Evolutionary conservation across 2,329 filamentous ascomycete species (phyloP).

Genomic region (Phialophora chinensis): DNA sequence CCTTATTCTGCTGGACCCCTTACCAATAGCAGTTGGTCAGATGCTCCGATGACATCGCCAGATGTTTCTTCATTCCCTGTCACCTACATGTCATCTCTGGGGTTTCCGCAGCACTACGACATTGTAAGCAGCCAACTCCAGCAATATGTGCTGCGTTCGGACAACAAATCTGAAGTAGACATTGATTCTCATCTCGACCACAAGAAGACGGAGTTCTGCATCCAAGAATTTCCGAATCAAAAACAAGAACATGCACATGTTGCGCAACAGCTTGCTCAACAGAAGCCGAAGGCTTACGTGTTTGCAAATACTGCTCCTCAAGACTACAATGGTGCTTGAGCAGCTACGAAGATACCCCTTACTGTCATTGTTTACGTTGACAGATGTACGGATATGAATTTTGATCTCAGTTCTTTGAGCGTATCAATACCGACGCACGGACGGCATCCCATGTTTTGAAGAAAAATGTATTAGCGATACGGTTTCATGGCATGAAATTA

Average conservation of each 20-base stretch:
- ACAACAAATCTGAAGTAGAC: conserved; percentile 32
- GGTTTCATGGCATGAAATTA: conserved; percentile 6
- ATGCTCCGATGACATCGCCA: conserved; percentile 50
- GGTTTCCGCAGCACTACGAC: conserved; percentile 42
- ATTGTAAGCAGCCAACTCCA: conserved; percentile 45
- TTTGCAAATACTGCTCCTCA: conserved; percentile 52
- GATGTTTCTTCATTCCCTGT: conserved; percentile 47
- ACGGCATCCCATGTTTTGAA: background rate
- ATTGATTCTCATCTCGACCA: conserved; percentile 39
- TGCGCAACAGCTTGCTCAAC: conserved; percentile 50
- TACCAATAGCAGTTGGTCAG: conserved; percentile 51
- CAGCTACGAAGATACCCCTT: background rate
- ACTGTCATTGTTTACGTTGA: background rate
- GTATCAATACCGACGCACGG: conserved; percentile 16
- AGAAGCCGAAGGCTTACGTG: conserved; percentile 51
- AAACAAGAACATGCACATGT: conserved; percentile 51
- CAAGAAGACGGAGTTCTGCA: conserved; percentile 50
- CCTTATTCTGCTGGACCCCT: conserved; percentile 47
- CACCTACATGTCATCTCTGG: conserved; percentile 46
- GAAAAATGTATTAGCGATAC: conserved; percentile 11
- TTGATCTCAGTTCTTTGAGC: conserved; percentile 28
- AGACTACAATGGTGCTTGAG: conserved; percentile 41
- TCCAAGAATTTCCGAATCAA: conserved; percentile 54
- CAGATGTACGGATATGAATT: conserved; percentile 23
- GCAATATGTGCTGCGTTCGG: conserved; percentile 36